Conservation (phyloP, 495 filamentous ascomycete species). For the Aeminium ludgeri region DNA sequence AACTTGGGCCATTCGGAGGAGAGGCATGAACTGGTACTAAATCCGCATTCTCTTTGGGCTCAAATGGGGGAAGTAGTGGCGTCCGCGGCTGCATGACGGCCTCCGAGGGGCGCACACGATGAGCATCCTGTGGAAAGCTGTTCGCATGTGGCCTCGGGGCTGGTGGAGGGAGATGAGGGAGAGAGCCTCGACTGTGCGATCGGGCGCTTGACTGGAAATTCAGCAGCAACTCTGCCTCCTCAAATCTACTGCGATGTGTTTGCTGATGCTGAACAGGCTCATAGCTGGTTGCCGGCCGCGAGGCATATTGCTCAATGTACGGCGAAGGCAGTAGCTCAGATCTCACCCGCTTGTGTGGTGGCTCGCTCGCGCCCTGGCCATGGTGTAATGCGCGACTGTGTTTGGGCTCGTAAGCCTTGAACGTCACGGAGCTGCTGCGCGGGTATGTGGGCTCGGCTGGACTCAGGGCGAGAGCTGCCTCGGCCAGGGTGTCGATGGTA, state of each 20-base stretch:
- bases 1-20: not conserved
- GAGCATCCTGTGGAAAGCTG: conserved; percentile 8
- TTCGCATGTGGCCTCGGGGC: conserved; percentile 13
- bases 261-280: conserved; percentile 18
- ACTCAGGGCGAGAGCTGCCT: conserved; percentile 20
- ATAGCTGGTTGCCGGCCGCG: conserved; percentile 32
- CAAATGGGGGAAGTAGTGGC: conserved; percentile 6
- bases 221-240: conserved; percentile 15
- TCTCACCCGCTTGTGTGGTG: conserved; percentile 42
- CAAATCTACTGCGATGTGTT: conserved; percentile 18
- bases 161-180: conserved; percentile 1
- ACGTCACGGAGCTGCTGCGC: conserved; percentile 6
- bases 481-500: conserved; percentile 23
- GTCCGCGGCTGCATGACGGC: not conserved
- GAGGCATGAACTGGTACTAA: not conserved
- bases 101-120: not conserved
- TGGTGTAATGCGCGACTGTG: conserved; percentile 8
- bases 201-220: conserved; percentile 15
- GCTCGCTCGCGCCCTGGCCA: conserved; percentile 24
- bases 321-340: conserved; percentile 41
- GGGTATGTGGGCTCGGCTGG: conserved; percentile 8
- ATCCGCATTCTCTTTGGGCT: not conserved
- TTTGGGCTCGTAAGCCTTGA: conserved; percentile 5
- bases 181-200: not conserved
- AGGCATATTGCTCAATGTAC: conserved; percentile 22